Evolutionary conservation across 495 filamentous ascomycete genomes (phyloP).

Genomic region (Amniculicola lignicola): DNA sequence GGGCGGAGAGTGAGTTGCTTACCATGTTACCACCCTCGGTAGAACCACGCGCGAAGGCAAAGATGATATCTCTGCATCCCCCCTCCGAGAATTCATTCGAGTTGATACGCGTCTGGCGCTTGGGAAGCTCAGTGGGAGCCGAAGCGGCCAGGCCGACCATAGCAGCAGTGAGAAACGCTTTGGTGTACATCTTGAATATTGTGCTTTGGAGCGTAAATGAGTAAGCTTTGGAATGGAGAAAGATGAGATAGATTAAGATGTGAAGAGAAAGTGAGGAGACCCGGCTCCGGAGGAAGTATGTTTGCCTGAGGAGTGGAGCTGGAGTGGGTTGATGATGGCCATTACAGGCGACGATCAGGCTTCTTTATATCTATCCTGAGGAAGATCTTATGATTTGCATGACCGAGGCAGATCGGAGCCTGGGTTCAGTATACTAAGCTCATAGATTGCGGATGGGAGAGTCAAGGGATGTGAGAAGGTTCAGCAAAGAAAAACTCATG

Average conservation of each 20-base stretch:
- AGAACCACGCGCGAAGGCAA: slow-evolving; percentile 54
- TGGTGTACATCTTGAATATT: slow-evolving; percentile 18
- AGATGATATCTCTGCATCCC: slow-evolving; percentile 49
- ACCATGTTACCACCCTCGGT: slow-evolving; percentile 55
- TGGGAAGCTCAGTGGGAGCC: slow-evolving; percentile 13
- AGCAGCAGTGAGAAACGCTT: slow-evolving; percentile 10
- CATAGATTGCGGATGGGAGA: neutral
- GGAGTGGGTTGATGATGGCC: neutral
- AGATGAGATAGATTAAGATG: neutral
- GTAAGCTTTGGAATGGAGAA: neutral
- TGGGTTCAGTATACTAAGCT: neutral
- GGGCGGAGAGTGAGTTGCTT: slow-evolving; percentile 6
- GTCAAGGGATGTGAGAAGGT: neutral
- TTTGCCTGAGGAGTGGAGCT: neutral
- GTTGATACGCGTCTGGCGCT: slow-evolving; percentile 32
- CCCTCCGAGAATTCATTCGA: slow-evolving; percentile 47
- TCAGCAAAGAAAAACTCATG: neutral
- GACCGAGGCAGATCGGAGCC: no score
- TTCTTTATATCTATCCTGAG: slow-evolving; percentile 5
- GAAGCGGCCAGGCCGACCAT: slow-evolving; percentile 10
- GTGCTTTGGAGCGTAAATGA: neutral
- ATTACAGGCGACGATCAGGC: neutral
- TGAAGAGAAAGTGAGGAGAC: slow-evolving; percentile 1
- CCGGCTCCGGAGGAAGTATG: slow-evolving; percentile 1
- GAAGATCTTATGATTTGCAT: neutral